A percentile compares a stretch with the other conserved stretches of the same genome.
Evolutionary conservation across 106 monocot genomes (phyloP).

Genomic region (Dendrobium catenatum): DNA sequence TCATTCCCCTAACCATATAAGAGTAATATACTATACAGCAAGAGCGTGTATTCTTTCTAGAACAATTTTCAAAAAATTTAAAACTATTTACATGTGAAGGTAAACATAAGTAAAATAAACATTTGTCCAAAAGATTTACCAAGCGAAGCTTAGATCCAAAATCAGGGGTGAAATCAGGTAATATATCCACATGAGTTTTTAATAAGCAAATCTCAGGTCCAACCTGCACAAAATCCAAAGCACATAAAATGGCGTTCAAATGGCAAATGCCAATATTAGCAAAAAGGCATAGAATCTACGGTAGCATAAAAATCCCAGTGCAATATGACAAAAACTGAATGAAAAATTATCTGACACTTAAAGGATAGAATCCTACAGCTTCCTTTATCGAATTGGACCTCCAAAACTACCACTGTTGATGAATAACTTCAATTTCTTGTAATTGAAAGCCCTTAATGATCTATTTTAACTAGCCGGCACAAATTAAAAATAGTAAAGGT

Average conservation of each 20-base stretch:
- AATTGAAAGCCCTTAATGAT: neutral
- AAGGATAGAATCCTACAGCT: neutral
- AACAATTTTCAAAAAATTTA: neutral
- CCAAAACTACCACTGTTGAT: too few relatives aligned
- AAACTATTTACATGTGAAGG: neutral
- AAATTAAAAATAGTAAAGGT: neutral
- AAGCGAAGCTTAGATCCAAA: conserved; percentile 67
- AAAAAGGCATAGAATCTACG: neutral
- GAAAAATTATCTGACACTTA: neutral
- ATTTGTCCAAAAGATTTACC: conserved; percentile 28
- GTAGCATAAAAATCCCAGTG: neutral
- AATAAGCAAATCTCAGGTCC: conserved; percentile 90
- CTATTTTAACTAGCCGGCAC: neutral
- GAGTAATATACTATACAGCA: neutral
- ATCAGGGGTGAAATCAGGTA: conserved; percentile 78
- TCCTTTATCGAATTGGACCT: too few relatives aligned
- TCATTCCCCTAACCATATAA: neutral
- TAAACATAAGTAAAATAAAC: neutral
- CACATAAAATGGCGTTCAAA: neutral
- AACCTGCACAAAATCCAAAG: conserved; percentile 42
- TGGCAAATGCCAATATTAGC: neutral
- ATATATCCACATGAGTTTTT: conserved; percentile 95
- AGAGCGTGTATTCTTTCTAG: neutral
- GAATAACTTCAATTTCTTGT: too few relatives aligned
- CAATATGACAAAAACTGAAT: neutral